Evolutionary conservation across 73 alveolate genomes (phyloP).

Genomic region (Paramecium primaurelia): DNA sequence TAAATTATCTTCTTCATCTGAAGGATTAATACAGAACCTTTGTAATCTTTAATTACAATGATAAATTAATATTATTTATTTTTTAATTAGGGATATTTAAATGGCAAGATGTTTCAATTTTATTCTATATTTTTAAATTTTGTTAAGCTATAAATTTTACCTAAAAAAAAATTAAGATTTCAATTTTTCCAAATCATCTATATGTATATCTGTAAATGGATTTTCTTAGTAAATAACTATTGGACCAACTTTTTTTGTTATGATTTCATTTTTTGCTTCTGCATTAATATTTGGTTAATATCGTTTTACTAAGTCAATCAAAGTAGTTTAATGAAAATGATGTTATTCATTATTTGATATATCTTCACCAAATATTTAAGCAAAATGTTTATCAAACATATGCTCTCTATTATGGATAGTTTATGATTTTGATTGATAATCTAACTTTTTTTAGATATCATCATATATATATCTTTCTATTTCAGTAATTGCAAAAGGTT

Average conservation of each 20-base stretch:
- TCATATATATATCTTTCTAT: constrained; percentile 24
- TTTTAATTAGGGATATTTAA: background rate
- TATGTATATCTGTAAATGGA: constrained; percentile 12
- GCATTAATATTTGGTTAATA: background rate
- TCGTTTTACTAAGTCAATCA: background rate
- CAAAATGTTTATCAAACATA: constrained; percentile 42
- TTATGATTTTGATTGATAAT: background rate
- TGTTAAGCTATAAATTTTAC: background rate
- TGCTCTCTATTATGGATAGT: constrained; percentile 31
- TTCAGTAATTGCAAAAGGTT: constrained; percentile 36
- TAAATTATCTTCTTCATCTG: constrained; percentile 23
- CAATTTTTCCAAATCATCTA: background rate
- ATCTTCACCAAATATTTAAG: background rate
- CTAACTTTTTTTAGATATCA: background rate
- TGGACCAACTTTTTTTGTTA: constrained; percentile 17
- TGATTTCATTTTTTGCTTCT: background rate
- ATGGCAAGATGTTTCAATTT: background rate
- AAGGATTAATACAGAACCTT: background rate
- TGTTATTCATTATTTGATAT: background rate
- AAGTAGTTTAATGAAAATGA: background rate
- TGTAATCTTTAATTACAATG: background rate
- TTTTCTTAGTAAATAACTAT: background rate
- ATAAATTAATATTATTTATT: background rate
- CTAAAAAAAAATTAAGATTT: background rate
- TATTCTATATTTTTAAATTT: background rate